Base-by-base conservation (phyloP, 352 stramenopile genomes). In the Pythium plurisporium region DNA sequence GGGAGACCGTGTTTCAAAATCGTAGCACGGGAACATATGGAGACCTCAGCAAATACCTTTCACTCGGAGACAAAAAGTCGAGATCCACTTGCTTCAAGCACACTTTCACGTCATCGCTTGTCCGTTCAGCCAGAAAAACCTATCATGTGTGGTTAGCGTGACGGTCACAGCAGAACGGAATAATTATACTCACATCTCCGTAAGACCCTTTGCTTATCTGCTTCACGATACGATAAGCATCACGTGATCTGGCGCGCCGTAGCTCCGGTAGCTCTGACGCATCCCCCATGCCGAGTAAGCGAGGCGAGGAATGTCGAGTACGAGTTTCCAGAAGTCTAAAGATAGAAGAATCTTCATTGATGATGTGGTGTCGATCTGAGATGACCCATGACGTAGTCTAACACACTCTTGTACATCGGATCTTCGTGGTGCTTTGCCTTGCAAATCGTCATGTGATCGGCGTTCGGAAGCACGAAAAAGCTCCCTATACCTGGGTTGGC, bases 391-490 rank as follows among this genome's bases (percentile, higher is more conserved):
- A 69, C 57, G 20, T 64, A 69, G 29, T 60, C 44, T 5, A 64
- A 30, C 11, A 69, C 54, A 23, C 62, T 72, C 34, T 74, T 66
- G 59, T 91, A 94, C 22, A 90, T 75, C 29, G 67, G 68, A 46
- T 91, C 76, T 26, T 79, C 51, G n/a, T 61, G 36, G 22, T 61
- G 74, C 67, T 89, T 87, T 17, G 76, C 76, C 62, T 94, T 94
- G 71, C 82, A 94, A 57, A 94, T 94, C 17, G 83, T 90, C 82
- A 94, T 94, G 73, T 94, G 85, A 45, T 94, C 79, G 11, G 80
- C 69, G 47, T 71, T 64, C 0, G 69, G 47, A 27, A 92, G 57
- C 22, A 91, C 53, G 54, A 80, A 76, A 55, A 94, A 94, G 37
- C 69, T 63, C 14, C 80, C 81, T 25, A 85, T 62, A n/a, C 79